A percentile compares a stretch with the other conserved stretches of the same genome.
phyloP scores from a whole-genome alignment of 2,329 filamentous ascomycete species.

The Scedosporium aurantiacum region DNA sequence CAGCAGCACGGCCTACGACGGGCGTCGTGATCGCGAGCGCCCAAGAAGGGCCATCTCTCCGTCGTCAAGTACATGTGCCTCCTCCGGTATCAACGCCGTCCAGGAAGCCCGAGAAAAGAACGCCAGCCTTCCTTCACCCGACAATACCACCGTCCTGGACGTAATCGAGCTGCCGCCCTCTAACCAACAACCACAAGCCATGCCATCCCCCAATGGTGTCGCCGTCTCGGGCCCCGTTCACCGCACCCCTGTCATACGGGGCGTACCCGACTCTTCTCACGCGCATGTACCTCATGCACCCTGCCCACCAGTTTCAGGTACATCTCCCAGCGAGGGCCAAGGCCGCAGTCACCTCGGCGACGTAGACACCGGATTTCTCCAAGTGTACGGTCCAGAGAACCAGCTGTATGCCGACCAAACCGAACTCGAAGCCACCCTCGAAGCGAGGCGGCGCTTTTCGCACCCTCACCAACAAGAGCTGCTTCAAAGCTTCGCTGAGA shows the following conservation, averaged over 20 bases:
- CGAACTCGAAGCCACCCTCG: conserved; percentile 17
- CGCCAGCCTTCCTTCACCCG: not conserved
- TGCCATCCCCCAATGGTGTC: not conserved
- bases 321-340: conserved; percentile 5
- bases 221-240: not conserved
- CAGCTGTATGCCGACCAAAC: conserved; percentile 19
- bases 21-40: not conserved
- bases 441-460: conserved; percentile 12
- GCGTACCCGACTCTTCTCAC: not conserved
- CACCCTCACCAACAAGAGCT: conserved; percentile 17
- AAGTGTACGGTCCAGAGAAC: conserved; percentile 23
- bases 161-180: not conserved
- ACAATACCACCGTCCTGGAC: not conserved
- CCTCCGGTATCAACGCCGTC: not conserved
- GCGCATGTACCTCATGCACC: not conserved
- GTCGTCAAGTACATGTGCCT: not conserved
- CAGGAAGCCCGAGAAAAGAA: not conserved
- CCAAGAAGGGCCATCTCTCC: not conserved
- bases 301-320: not conserved
- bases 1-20: not conserved
- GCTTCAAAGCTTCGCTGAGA: conserved; percentile 28
- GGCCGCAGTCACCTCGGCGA: conserved; percentile 19
- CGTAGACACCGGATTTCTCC: conserved; percentile 23
- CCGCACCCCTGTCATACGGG: not conserved
- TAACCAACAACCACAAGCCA: not conserved